Base-by-base conservation (phyloP, 179 eudicot species). In the Actinidia arguta region DNA sequence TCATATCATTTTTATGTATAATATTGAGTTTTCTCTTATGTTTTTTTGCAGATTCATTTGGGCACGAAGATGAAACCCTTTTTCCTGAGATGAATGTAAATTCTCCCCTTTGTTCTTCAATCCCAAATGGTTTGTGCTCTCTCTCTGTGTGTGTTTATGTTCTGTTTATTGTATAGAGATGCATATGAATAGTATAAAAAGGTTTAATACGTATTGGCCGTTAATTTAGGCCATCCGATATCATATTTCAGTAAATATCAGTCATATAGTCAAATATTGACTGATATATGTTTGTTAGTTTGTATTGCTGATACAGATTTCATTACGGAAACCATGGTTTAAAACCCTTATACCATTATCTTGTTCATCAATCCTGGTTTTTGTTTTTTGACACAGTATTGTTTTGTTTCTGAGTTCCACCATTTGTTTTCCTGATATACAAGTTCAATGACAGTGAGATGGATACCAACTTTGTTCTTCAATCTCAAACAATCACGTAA, bases 71-170 rank as follows among this genome's bases (percentile, higher is more conserved):
- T 70, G 90, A 59, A 47, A 80, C 83, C 14, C 75, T 86, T 83
- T 84, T 78, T 80, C 55, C 87, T 85, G 89, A 78, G 46, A 50
- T 81, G 69, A 83, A 75, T 68, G 47, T 36, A 16, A 67, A 67
- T 67, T 14, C 22, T 31, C 9, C 46, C 47, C 79, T 86, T 79
- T 92, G 98, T 83, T 92, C 94, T 54, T 92, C 97, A 6, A 85
- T 95, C 73, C 75, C 90, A 66, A 85, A 87, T 75, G 98, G 98
- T 93, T 51, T 78, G 82, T 84, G 25, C 56, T 66, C 42, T 70
- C 50, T 52, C 36, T 56, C 67, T 75, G 58, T 36, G 24, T 20
- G 12, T 54, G 7, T 54, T 24, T 39, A 3, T 39, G 42, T 39
- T 39, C 42, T 39, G 42, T 39, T 39, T 39, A 39, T 39, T 39